phyloP scores from a whole-genome alignment of 495 filamentous ascomycete genomes.

The Bathelium albidoporum region DNA sequence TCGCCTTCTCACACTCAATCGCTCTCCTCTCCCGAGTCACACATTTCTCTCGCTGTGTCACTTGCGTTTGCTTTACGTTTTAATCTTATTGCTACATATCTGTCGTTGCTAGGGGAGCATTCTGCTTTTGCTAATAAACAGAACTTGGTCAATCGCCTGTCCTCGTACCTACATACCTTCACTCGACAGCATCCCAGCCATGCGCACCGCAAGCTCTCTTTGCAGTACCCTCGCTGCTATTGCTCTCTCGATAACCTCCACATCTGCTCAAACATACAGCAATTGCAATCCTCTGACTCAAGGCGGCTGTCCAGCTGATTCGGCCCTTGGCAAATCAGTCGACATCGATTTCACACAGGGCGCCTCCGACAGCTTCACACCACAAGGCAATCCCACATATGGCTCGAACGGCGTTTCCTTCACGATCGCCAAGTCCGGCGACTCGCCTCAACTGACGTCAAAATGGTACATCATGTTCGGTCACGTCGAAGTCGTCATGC shows the following conservation, averaged over 20 bases:
- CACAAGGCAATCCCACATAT: slow-evolving; percentile 43
- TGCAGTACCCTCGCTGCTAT: slow-evolving; percentile 11
- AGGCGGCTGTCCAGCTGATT: slow-evolving; percentile 50
- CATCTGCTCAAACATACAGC: slow-evolving; percentile 52
- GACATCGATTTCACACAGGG: slow-evolving; percentile 58
- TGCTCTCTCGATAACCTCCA: slow-evolving; percentile 20
- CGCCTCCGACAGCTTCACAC: slow-evolving; percentile 51
- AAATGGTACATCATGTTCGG: slow-evolving; percentile 75
- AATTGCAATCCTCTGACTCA: slow-evolving; percentile 55
- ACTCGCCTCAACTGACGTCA: slow-evolving; percentile 64
- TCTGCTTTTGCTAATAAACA: slow-evolving; percentile 11
- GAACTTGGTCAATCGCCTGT: not conserved
- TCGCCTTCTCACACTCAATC: slow-evolving; percentile 1
- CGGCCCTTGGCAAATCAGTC: slow-evolving; percentile 48
- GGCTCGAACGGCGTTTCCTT: slow-evolving; percentile 53
- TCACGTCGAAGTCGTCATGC: slow-evolving; percentile 57
- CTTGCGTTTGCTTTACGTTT: not conserved
- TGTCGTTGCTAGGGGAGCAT: not conserved
- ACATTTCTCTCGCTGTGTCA: slow-evolving; percentile 1
- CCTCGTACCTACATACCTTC: slow-evolving; percentile 2
- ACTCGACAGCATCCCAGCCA: slow-evolving; percentile 9
- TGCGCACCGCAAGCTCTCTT: slow-evolving; percentile 14
- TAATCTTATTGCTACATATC: not conserved
- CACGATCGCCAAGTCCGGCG: slow-evolving; percentile 57
- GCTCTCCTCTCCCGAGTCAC: no score